These are phyloP conservation scores for Phytophthora megakarya DNA, from an alignment of 352 stramenopile genomes.

Conservation along the genomic window DNA sequence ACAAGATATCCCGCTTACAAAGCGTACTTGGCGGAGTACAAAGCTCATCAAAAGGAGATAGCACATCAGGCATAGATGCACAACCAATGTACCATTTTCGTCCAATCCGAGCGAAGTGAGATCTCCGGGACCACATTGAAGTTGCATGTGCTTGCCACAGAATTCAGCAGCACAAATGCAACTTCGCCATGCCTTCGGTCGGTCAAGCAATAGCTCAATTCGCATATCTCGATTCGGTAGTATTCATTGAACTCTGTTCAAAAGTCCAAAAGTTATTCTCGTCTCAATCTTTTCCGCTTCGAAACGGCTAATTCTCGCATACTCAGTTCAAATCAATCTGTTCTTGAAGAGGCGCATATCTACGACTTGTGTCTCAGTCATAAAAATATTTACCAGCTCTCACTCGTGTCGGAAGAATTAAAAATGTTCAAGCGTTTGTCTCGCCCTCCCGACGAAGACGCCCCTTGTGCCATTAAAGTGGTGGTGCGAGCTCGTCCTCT, in stretches of 20 bases:
- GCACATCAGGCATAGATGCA: background rate
- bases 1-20: conserved; percentile 35
- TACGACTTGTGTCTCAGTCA: conserved; percentile 8
- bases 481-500: conserved; percentile 75
- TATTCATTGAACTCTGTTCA: too few species aligned
- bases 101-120: background rate
- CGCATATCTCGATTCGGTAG: too few species aligned
- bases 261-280: background rate
- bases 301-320: background rate
- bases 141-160: background rate
- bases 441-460: conserved; percentile 22
- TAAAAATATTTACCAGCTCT: conserved; percentile 16
- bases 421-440: conserved; percentile 21
- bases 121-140: background rate
- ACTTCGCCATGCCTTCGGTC: too few species aligned
- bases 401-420: background rate
- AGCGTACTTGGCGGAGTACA: conserved; percentile 14
- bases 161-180: too few species aligned
- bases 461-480: conserved; percentile 69
- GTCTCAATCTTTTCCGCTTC: background rate
- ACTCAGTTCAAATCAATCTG: background rate
- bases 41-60: background rate
- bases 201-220: too few species aligned
- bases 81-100: background rate
- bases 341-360: conserved; percentile 19